phyloP scores from a whole-genome alignment of 2,329 filamentous ascomycete genomes.

The Hansfordia pulvinata region DNA sequence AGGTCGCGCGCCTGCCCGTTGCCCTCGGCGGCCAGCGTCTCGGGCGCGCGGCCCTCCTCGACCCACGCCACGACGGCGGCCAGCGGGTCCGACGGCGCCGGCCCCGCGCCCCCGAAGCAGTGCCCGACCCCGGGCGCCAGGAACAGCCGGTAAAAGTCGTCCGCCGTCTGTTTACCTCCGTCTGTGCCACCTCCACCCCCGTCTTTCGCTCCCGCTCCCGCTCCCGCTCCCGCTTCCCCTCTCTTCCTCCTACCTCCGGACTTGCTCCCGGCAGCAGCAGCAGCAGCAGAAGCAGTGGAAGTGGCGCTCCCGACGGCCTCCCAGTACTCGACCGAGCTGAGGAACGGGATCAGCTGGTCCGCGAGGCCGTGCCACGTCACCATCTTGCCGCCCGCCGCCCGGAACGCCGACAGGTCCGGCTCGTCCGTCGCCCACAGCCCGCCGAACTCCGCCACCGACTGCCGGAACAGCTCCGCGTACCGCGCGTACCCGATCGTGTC shows the following conservation, averaged over 20 bases:
- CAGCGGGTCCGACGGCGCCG: not conserved
- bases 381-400: constrained; percentile 22
- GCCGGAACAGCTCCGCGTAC: constrained; percentile 9
- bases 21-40: not conserved
- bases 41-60: not conserved
- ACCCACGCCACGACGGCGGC: not conserved
- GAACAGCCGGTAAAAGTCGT: not conserved
- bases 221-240: too few relatives aligned
- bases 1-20: not conserved
- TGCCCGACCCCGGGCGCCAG: constrained; percentile 1
- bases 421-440: constrained; percentile 14
- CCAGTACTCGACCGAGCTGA: constrained; percentile 1
- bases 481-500: constrained; percentile 15
- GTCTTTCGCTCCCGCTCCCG: too few relatives aligned
- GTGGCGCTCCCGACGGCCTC: not conserved
- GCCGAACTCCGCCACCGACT: constrained; percentile 8
- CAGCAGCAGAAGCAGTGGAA: not conserved
- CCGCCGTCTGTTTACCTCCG: too few relatives aligned
- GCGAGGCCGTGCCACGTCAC: constrained; percentile 26
- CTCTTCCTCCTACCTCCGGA: too few relatives aligned
- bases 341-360: constrained; percentile 14
- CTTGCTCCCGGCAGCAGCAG: not conserved
- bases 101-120: not conserved
- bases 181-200: too few relatives aligned
- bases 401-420: constrained; percentile 14